Evolutionary conservation across 495 filamentous ascomycete species (phyloP).

Genomic region (Mytilinidion resinicola): DNA sequence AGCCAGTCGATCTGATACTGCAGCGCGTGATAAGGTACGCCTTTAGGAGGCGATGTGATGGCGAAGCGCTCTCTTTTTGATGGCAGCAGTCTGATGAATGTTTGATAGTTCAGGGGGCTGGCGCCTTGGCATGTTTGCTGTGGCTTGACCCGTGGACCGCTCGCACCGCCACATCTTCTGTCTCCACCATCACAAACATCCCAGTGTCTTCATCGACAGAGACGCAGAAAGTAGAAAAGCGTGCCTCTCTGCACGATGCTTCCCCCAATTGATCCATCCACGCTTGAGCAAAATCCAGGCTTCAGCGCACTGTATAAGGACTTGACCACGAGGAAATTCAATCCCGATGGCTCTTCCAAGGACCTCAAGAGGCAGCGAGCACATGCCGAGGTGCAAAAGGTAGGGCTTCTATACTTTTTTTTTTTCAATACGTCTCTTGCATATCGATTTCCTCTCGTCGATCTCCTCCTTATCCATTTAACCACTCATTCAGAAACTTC

Average conservation of each 20-base stretch:
- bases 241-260: slow-evolving; percentile 28
- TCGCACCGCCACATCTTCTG: too few species aligned
- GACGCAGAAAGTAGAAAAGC: too few species aligned
- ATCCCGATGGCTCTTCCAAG: slow-evolving; percentile 35
- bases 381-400: slow-evolving; percentile 26
- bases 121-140: too few species aligned
- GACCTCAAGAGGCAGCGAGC: slow-evolving; percentile 31
- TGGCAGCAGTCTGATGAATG: too few species aligned
- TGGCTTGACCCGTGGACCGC: too few species aligned
- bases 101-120: too few species aligned
- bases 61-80: too few species aligned
- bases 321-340: slow-evolving; percentile 31
- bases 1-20: too few species aligned
- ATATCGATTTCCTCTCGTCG: background rate
- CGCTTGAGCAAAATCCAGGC: slow-evolving; percentile 33
- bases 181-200: too few species aligned
- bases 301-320: slow-evolving; percentile 37
- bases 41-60: too few species aligned
- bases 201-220: too few species aligned
- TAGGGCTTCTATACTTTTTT: slow-evolving; percentile 9
- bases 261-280: slow-evolving; percentile 30
- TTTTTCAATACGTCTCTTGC: background rate
- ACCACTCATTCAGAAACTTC: slow-evolving; percentile 19
- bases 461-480: background rate
- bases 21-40: too few species aligned